Evolutionary conservation across 2,329 filamentous ascomycete genomes (phyloP).

Genomic region (Aureobasidium sp.): DNA sequence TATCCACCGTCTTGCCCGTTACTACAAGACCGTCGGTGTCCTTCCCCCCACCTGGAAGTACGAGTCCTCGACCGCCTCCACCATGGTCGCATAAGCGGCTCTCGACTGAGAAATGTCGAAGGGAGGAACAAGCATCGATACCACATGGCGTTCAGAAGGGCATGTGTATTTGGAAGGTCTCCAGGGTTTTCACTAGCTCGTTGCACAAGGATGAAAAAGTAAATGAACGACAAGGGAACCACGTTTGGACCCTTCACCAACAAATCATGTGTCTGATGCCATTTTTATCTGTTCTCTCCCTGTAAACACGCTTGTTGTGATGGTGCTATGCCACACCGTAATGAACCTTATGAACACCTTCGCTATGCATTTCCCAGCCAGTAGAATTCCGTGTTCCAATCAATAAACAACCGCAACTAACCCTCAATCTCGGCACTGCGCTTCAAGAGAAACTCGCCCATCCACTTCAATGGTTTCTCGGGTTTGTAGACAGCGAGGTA

Average conservation of each 20-base stretch:
- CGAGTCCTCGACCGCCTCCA: slow-evolving; percentile 94
- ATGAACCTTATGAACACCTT: slow-evolving; percentile 9
- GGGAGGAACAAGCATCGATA: not conserved
- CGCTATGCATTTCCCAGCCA: slow-evolving; percentile 4
- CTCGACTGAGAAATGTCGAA: not conserved
- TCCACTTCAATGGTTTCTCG: not conserved
- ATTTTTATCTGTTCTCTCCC: not conserved
- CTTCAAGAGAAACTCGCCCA: slow-evolving; percentile 18
- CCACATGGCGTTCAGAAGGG: slow-evolving; percentile 10
- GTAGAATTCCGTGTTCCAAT: not conserved
- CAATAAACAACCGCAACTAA: not conserved
- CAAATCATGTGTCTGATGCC: slow-evolving; percentile 1
- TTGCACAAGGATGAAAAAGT: slow-evolving; percentile 10
- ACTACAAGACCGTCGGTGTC: slow-evolving; percentile 94
- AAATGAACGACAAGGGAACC: slow-evolving; percentile 9
- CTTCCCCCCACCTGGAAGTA: slow-evolving; percentile 95
- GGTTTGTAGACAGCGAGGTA: not conserved
- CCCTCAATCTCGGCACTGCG: slow-evolving; percentile 42
- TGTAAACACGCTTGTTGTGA: not conserved
- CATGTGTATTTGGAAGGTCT: slow-evolving; percentile 12
- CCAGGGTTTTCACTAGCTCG: slow-evolving; percentile 10
- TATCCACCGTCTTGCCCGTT: slow-evolving; percentile 94
- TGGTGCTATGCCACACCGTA: not conserved
- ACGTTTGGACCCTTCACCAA: not conserved
- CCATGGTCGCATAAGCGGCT: slow-evolving; percentile 71